Conservation (phyloP, 1,284 basidiomycete genomes). For the Ustilago xerochloae region DNA sequence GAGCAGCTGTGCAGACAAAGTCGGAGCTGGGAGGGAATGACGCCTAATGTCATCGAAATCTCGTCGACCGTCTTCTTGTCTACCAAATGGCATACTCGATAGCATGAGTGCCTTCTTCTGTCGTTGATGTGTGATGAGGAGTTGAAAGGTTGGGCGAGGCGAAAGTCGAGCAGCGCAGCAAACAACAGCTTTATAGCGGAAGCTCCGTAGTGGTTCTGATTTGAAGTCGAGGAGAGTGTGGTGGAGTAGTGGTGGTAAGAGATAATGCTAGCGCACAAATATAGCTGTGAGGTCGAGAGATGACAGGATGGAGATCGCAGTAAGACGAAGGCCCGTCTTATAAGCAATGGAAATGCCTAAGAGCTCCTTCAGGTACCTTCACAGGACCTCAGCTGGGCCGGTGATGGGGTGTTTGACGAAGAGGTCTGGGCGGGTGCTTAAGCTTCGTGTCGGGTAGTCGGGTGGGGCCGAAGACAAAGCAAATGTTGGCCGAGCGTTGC, state of each 20-base stretch:
- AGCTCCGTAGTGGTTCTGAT: too few species aligned
- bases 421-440: too few species aligned
- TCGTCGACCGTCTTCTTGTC: slow-evolving; percentile 26
- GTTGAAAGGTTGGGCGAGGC: too few species aligned
- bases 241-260: not conserved
- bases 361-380: too few species aligned
- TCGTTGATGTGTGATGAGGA: too few species aligned
- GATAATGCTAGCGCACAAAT: not conserved
- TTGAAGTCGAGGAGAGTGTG: not conserved
- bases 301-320: not conserved
- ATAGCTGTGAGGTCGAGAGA: too few species aligned
- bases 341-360: too few species aligned
- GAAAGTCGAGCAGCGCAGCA: too few species aligned
- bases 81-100: slow-evolving; percentile 19
- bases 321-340: not conserved
- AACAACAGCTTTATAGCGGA: too few species aligned
- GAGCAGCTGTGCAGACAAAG: slow-evolving; percentile 16
- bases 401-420: too few species aligned
- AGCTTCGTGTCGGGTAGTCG: not conserved
- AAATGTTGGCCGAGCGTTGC: not conserved
- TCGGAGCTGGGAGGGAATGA: slow-evolving; percentile 15
- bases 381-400: too few species aligned
- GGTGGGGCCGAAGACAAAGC: not conserved
- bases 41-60: slow-evolving; percentile 10
- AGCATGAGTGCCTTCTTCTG: slow-evolving; percentile 11